Conservation (phyloP, 306 rosid species). For the Crataegus laevigata region DNA sequence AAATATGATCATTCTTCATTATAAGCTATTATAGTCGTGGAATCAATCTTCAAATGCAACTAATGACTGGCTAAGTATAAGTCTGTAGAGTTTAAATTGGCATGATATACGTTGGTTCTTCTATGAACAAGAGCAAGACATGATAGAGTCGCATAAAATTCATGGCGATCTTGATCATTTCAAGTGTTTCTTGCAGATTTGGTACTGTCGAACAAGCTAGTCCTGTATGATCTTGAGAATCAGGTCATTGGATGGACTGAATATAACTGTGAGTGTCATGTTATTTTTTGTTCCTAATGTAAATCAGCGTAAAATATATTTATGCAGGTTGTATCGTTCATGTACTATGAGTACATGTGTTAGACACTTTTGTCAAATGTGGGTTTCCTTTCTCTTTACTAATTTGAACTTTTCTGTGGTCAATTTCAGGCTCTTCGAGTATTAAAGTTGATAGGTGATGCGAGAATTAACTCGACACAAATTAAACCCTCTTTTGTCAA, state of each 20-base stretch:
- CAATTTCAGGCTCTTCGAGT: conserved; percentile 79
- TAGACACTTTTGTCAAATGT: not conserved
- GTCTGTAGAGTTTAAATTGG: not conserved
- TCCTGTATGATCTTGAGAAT: conserved; percentile 81
- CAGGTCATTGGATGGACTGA: conserved; percentile 92
- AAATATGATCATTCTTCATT: not conserved
- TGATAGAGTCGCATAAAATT: not conserved
- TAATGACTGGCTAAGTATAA: not conserved
- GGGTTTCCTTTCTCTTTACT: not conserved
- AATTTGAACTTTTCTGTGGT: conserved; percentile 9
- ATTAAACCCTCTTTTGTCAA: too few species aligned
- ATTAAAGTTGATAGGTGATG: too few species aligned
- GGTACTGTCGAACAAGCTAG: conserved; percentile 89
- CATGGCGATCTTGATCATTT: not conserved
- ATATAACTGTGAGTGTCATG: conserved; percentile 69
- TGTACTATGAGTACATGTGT: not conserved
- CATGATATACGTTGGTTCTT: not conserved
- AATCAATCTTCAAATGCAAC: not conserved
- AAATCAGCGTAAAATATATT: not conserved
- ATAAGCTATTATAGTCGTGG: not conserved
- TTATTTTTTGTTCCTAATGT: not conserved
- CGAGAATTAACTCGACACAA: too few species aligned
- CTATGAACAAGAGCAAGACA: not conserved
- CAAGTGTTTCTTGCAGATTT: conserved; percentile 55
- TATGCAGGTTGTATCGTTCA: not conserved